Conservation (phyloP, 2,329 filamentous ascomycete genomes). For the Penicillium sp. region DNA sequence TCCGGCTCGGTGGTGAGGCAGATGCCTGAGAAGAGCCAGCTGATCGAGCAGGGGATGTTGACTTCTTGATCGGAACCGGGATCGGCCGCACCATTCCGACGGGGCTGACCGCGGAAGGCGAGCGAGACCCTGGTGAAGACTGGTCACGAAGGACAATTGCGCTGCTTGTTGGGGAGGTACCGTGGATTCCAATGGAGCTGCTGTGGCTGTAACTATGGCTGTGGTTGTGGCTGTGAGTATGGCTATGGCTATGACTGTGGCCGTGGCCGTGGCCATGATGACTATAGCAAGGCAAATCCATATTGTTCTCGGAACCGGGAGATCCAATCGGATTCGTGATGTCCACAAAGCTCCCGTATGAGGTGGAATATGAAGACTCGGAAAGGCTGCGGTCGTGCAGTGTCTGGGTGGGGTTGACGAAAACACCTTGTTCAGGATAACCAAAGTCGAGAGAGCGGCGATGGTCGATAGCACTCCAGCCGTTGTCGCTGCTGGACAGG, state of each 20-base stretch:
- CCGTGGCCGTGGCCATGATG: slow-evolving; percentile 24
- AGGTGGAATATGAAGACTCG: slow-evolving; percentile 75
- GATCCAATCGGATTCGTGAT: slow-evolving; percentile 78
- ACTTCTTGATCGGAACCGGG: slow-evolving; percentile 47
- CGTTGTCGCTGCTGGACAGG: slow-evolving; percentile 78
- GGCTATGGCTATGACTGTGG: slow-evolving; percentile 1
- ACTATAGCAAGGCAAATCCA: slow-evolving; percentile 51
- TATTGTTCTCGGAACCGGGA: slow-evolving; percentile 72
- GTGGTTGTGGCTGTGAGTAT: slow-evolving; percentile 23
- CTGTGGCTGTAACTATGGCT: slow-evolving; percentile 5
- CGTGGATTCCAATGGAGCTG: slow-evolving; percentile 22
- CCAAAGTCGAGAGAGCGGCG: slow-evolving; percentile 69
- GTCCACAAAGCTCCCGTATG: slow-evolving; percentile 78
- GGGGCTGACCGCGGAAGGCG: slow-evolving; percentile 59
- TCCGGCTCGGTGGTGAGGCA: slow-evolving; percentile 64
- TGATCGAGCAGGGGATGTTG: slow-evolving; percentile 57
- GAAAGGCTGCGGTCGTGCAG: slow-evolving; percentile 84
- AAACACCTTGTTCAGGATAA: slow-evolving; percentile 60
- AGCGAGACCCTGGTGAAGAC: slow-evolving; percentile 43
- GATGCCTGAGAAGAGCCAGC: slow-evolving; percentile 59
- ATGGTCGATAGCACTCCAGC: slow-evolving; percentile 79
- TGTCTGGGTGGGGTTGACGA: slow-evolving; percentile 90
- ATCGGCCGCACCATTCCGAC: slow-evolving; percentile 66
- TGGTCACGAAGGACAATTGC: slow-evolving; percentile 41
- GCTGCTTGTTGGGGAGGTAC: slow-evolving; percentile 20